These are phyloP conservation scores for Solanum neorickii DNA, from an alignment of 257 asterid genomes.

Conservation along the genomic window DNA sequence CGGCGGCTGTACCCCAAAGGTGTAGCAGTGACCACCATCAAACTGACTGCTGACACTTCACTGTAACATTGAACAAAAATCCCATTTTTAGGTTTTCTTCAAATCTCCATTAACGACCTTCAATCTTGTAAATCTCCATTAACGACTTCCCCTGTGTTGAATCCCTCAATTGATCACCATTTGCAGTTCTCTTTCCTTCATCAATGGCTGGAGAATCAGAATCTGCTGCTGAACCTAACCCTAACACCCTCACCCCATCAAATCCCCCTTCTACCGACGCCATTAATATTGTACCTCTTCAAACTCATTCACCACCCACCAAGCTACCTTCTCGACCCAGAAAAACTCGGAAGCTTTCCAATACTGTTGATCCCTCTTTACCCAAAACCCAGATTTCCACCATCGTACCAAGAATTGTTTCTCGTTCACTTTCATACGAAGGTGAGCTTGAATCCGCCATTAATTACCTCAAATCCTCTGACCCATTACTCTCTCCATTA, in stretches of 20 bases:
- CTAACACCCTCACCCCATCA: background rate
- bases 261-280: background rate
- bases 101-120: background rate
- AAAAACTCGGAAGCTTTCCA: conserved; percentile 66
- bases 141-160: background rate
- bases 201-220: background rate
- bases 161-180: background rate
- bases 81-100: background rate
- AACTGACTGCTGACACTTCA: background rate
- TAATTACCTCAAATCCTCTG: conserved; percentile 11
- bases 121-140: background rate
- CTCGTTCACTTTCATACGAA: background rate
- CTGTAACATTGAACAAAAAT: background rate
- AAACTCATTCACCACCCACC: conserved; percentile 7
- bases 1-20: background rate
- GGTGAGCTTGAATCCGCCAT: conserved; percentile 3
- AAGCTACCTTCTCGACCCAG: conserved; percentile 92
- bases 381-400: background rate
- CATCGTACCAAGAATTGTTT: background rate
- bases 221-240: background rate
- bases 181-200: background rate
- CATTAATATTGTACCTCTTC: background rate
- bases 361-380: background rate
- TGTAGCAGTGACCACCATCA: background rate
- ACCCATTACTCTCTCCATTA: conserved; percentile 48